Evolutionary conservation across 2,329 filamentous ascomycete species (phyloP), one percentile per base, ranked within the genome.

Genomic region (Aspergillus floridensis): DNA sequence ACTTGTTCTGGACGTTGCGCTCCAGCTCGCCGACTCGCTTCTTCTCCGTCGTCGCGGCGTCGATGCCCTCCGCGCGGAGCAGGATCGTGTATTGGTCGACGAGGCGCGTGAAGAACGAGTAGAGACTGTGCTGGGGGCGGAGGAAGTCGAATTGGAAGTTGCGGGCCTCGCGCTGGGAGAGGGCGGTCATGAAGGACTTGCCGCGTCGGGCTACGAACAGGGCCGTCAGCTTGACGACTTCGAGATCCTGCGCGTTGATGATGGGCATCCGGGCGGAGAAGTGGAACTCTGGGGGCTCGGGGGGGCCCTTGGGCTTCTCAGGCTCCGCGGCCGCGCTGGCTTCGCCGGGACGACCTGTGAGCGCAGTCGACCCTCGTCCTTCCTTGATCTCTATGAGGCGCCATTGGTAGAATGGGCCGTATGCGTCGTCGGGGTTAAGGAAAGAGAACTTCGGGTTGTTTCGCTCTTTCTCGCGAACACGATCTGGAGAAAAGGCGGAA

Each of bases 81-180:
- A 97, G 79, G 54, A 88, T 83, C n/a, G 89, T 90, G 76, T 98
- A 98, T 74, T 99, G 95, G 67, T 98, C 93, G 61, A 97, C 88
- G 60, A 96, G 83, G 64, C 93, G 87, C 67, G 92, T 91, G 77
- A 97, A 98, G 80, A 95, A 98, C 74, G 93, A 93, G 80, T 98
- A 92, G 63, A 97, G 88, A 70, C 91, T 96, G 80, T 99, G 95
- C 70, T 96, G 96, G 16, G 93, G 92, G 56, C 93, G 88, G 56
- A 99, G 82, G 72, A 99, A 99, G 76, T 97, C 92, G 75, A 98
- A 99, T 74, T 99, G 93, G 66, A 88, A 92, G 76, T 97, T 98
- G 70, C 89, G 86, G 19, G 90, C 85, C 79, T 99, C 93, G 65
- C 91, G 87, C 77, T 96, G 93, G 24, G 90, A 91, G 63, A 99